Base-by-base conservation (phyloP, 2,329 filamentous ascomycete genomes). In the Raffaelea deltoideospora region DNA sequence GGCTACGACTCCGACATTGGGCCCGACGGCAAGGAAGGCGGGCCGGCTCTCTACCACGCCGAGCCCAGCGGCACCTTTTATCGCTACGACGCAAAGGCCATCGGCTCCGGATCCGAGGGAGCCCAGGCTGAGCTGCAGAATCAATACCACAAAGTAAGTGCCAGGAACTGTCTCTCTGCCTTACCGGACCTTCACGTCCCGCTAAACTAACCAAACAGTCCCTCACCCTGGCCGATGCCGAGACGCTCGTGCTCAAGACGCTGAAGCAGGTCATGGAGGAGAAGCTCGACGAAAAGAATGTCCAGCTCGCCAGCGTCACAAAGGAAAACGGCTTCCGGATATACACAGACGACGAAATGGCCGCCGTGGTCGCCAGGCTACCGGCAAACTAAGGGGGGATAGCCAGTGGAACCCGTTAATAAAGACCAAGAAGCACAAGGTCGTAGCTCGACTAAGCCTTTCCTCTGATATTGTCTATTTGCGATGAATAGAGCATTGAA, bases 221-320 rank as follows among this genome's bases (percentile, higher is more conserved):
- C 40, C 71, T 98, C 45, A 94, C 87, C 30, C 78, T 98, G 44
- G 67, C 72, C 39, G 90, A 98, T 55, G 90, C 90, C 40, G 90
- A 98, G 65, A 90, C 87, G 4, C 65, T 98, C 47, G 87, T 94
- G 35, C 68, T 98, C 53, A 96, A 96, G 75, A 98, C 90, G 27
- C 61, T 98, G 58, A 98, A 96, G 72, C 90, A 98, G 65, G 90
- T 98, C 49, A 98, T 98, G 90, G 90, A 98, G 65, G 90, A 98
- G 76, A 98, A 98, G 68, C 71, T 98, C 42, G 90, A 98, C 57
- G 74, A 86, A 45, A 98, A 98, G 75, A 98, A 98, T 55, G 90
- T 98, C 47, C 90, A 98, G 67, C 63, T 98, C 49, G 90, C 90
- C 37, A 96, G 88, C 55, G 90, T 98, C 40, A 98, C 90, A 44